Conservation (phyloP, 148 eudicot genomes). For the Silene conica region DNA sequence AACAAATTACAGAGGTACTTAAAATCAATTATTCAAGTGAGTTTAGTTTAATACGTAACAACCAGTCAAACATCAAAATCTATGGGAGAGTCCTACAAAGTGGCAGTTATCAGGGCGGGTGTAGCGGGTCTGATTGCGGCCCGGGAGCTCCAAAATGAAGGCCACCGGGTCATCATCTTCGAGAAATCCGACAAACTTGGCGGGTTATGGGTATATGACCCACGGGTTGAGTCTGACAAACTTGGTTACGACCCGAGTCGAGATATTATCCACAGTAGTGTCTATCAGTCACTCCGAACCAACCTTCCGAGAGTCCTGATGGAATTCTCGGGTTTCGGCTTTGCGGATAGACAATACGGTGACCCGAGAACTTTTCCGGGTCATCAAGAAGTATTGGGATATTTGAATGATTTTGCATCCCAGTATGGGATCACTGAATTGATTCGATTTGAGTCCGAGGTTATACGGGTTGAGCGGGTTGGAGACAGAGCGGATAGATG, state of each 20-base stretch:
- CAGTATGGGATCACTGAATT: slow-evolving; percentile 37
- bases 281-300: slow-evolving; percentile 45
- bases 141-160: slow-evolving; percentile 38
- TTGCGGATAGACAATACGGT: slow-evolving; percentile 24
- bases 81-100: slow-evolving; percentile 17
- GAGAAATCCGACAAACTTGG: slow-evolving; percentile 44
- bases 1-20: too few relatives aligned
- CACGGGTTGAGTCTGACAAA: slow-evolving; percentile 39
- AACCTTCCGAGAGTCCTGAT: slow-evolving; percentile 47
- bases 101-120: slow-evolving; percentile 61
- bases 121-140: slow-evolving; percentile 38
- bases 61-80: too few relatives aligned
- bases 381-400: slow-evolving; percentile 46
- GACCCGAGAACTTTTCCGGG: slow-evolving; percentile 47
- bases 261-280: slow-evolving; percentile 43
- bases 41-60: too few relatives aligned
- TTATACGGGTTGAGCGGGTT: slow-evolving; percentile 45
- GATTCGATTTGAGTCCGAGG: slow-evolving; percentile 44
- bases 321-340: slow-evolving; percentile 47
- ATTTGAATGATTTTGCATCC: slow-evolving; percentile 39
- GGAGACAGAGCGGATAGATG: slow-evolving; percentile 29
- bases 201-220: slow-evolving; percentile 51
- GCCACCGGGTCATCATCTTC: slow-evolving; percentile 36
- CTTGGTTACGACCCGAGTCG: slow-evolving; percentile 37
- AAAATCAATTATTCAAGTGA: too few relatives aligned